Evolutionary conservation across 257 asterid species (phyloP), one percentile per base, ranked within the genome.

Genomic region (Capsicum baccatum): DNA sequence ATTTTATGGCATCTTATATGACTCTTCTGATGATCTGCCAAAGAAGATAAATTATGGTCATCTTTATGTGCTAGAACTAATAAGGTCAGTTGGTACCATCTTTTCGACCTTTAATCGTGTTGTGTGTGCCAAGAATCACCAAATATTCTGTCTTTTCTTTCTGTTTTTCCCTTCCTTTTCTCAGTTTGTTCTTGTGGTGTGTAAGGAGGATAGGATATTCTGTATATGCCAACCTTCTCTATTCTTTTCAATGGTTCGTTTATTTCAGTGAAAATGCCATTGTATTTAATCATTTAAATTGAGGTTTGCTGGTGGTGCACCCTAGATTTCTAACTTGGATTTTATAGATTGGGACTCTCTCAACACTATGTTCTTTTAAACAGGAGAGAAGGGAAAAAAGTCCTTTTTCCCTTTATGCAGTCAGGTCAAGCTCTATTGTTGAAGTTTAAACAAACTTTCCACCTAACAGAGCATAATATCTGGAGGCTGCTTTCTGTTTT

Each of bases 91-190:
- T 50, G 62, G 8, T 74, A 50, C 56, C 62, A 19, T 74, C 62
- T 74, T 42, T 42, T 50, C 14, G 0, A 50, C 42, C 33, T 26
- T 26, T 26, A 26, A 26, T 26, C 33, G 33, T 26, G 33, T 26
- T 26, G 33, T 2, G 33, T 26, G 33, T 26, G 33, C 33, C 33
- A 26, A 26, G 33, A 26, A 26, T 74, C 44, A 13, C 12, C 80
- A 11, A 19, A 15, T 83, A 52, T 70, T 50, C 59, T 83, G 33
- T 16, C 81, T 83, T 69, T 71, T 54, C 39, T 68, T 56, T 78
- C 19, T 68, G 21, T n/a, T 55, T 50, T 63, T 84, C 2, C 11
- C 57, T 12, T 84, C 54, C 17, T 42, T 60, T 52, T 21, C n/a
- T 78, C 76, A 26, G 52, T 47, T 79, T 37, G 44, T 47, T 50